Percentiles rank a stretch among this genome's conserved stretches.
Conservation (phyloP, 306 rosid species). For the Myrica gale region DNA sequence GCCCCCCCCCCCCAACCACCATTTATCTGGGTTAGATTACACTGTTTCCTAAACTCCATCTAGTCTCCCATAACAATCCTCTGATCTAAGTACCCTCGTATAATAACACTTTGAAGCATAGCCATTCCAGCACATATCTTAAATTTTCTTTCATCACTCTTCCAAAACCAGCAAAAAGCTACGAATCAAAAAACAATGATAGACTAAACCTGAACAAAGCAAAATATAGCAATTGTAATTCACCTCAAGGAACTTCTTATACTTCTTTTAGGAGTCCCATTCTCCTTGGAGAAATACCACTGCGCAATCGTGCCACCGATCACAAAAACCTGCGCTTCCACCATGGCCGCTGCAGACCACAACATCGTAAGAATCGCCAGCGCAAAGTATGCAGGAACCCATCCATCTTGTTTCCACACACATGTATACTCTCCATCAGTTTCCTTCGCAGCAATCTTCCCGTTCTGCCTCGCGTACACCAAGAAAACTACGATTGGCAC, state of each 20-base stretch:
- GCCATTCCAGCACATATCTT: no score
- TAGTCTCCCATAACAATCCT: not conserved
- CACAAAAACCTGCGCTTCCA: slow-evolving; percentile 80
- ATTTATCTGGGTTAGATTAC: not conserved
- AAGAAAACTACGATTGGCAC: slow-evolving; percentile 77
- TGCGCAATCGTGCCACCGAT: slow-evolving; percentile 84
- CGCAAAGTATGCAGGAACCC: slow-evolving; percentile 90
- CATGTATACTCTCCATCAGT: slow-evolving; percentile 50
- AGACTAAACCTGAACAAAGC: not conserved
- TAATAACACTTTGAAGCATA: not conserved
- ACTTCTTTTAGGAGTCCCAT: slow-evolving; percentile 43
- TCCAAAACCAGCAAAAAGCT: slow-evolving; percentile 4
- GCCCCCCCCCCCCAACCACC: not conserved
- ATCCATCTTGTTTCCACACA: slow-evolving; percentile 79
- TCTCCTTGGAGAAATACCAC: slow-evolving; percentile 81
- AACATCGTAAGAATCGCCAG: slow-evolving; percentile 84
- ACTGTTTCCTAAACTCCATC: not conserved
- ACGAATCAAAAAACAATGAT: not conserved
- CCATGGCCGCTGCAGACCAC: slow-evolving; percentile 76
- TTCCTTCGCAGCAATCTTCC: slow-evolving; percentile 45
- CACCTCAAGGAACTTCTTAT: slow-evolving; percentile 80
- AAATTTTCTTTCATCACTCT: not conserved
- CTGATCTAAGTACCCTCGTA: not conserved
- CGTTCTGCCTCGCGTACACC: slow-evolving; percentile 72
- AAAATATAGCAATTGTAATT: slow-evolving; percentile 5